Conservation (phyloP, 306 rosid species). For the Arachis stenosperma region DNA sequence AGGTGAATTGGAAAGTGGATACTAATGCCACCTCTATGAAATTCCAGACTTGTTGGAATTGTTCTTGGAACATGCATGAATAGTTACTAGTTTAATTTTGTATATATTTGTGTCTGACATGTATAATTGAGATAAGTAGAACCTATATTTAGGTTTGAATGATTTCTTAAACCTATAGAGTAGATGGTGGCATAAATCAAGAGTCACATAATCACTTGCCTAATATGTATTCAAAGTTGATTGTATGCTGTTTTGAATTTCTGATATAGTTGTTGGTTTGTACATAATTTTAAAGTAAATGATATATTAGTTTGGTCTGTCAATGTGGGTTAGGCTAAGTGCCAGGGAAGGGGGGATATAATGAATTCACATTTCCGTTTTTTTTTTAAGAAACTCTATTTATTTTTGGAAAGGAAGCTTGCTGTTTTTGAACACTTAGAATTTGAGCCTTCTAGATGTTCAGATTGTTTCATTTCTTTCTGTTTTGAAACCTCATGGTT, state of each 20-base stretch:
- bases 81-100: conserved; percentile 12
- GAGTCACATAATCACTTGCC: neutral
- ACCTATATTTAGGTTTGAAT: neutral
- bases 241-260: conserved; percentile 7
- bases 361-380: neutral
- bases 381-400: neutral
- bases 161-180: conserved; percentile 5
- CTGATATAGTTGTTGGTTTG: neutral
- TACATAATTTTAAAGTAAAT: neutral
- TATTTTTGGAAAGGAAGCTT: neutral
- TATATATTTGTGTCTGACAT: conserved; percentile 15
- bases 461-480: conserved; percentile 1
- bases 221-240: conserved; percentile 15
- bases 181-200: neutral
- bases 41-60: conserved; percentile 1
- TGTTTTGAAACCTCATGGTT: conserved; percentile 9
- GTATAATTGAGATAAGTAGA: conserved; percentile 14
- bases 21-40: neutral
- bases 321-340: conserved; percentile 11
- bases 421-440: neutral
- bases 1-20: conserved; percentile 17
- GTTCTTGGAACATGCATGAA: neutral
- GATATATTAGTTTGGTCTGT: neutral
- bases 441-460: conserved; percentile 12
- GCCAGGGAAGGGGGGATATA: neutral